These are phyloP conservation scores for Heliamphora pulchella DNA, from an alignment of 179 eudicot species.

Conservation along the genomic window DNA sequence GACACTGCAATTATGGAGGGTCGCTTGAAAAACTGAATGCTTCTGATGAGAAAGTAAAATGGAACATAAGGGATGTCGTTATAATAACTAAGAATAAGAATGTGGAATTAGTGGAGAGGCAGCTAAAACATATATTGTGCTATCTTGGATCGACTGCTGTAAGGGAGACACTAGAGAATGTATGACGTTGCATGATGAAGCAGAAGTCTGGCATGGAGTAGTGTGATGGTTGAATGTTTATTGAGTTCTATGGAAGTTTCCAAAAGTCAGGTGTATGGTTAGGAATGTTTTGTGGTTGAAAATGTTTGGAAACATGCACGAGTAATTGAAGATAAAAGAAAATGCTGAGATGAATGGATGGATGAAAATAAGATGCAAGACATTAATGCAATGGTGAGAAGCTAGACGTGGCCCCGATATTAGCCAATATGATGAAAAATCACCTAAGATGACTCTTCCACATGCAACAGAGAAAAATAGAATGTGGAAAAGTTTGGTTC, in stretches of 20 bases:
- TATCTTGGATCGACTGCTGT: neutral
- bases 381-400: neutral
- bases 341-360: constrained; percentile 2
- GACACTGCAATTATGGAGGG: neutral
- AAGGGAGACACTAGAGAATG: neutral
- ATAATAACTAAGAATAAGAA: neutral
- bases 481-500: neutral
- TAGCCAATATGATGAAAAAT: neutral
- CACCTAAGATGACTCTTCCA: neutral
- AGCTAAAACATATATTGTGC: neutral
- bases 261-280: neutral
- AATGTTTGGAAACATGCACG: neutral
- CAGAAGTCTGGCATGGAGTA: neutral
- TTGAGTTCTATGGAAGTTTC: neutral
- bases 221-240: neutral
- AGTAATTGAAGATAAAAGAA: neutral
- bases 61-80: neutral
- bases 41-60: neutral
- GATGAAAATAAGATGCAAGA: neutral
- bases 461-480: neutral
- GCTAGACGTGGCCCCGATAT: neutral
- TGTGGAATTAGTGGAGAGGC: neutral
- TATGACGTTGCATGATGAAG: constrained; percentile 9
- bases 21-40: neutral
- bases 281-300: neutral